A percentile compares a stretch with the other conserved stretches of the same genome.
Evolutionary conservation across 2,329 filamentous ascomycete genomes (phyloP).

Genomic region (Fusarium nygamai): DNA sequence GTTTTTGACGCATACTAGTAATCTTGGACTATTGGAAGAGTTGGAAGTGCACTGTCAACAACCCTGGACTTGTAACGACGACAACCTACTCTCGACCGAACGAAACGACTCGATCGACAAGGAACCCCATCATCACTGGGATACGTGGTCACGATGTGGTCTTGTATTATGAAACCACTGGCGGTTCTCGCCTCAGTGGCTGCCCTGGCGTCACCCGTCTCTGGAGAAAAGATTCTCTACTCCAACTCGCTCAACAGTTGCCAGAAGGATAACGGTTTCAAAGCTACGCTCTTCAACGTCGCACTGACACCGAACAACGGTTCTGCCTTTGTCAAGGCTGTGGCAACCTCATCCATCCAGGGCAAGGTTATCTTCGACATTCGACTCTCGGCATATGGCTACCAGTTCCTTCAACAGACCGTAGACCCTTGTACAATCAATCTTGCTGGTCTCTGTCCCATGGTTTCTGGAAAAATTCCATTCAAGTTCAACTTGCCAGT

Average conservation of each 20-base stretch:
- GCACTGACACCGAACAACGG: constrained; percentile 80
- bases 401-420: constrained; percentile 71
- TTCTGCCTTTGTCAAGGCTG: constrained; percentile 77
- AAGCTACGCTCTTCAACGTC: constrained; percentile 89
- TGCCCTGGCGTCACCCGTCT: constrained; percentile 56
- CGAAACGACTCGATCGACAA: constrained; percentile 1
- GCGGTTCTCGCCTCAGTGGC: constrained; percentile 58
- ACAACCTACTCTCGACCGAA: constrained; percentile 6
- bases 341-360: constrained; percentile 82
- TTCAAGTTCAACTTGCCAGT: constrained; percentile 76
- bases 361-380: constrained; percentile 84
- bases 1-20: background rate
- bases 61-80: constrained; percentile 2
- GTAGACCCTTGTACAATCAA: constrained; percentile 80
- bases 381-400: constrained; percentile 83
- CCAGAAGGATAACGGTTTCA: constrained; percentile 85
- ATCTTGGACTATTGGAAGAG: background rate
- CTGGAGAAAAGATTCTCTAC: constrained; percentile 74
- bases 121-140: background rate
- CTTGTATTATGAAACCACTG: constrained; percentile 56
- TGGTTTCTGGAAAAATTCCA: constrained; percentile 85
- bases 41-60: background rate
- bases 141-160: constrained; percentile 56
- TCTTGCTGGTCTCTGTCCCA: constrained; percentile 84
- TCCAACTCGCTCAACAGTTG: constrained; percentile 88